Evolutionary conservation across 148 eudicot species (phyloP), one percentile per base, ranked within the genome.

Genomic region (Rheum nobile): DNA sequence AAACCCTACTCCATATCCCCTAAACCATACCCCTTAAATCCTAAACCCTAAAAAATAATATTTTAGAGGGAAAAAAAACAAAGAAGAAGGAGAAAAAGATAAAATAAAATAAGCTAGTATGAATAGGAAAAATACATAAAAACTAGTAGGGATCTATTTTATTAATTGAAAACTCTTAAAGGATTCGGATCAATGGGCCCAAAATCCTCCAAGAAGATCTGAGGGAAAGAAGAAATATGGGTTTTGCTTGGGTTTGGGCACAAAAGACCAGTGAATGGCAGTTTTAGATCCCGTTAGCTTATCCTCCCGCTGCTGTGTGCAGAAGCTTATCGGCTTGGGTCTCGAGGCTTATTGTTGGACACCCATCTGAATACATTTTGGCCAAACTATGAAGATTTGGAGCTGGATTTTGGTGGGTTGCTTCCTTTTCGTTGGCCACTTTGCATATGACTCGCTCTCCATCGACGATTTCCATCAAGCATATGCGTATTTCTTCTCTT

Each of bases 401-500:
- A 65, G 41, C 4, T 65, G 70, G 70, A 12, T 65, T 65, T 65
- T 65, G 5, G 70, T 65, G 41, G 22, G 70, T 16, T 65, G 41
- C 70, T 1, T 65, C 1, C 38, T 65, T 65, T 65, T 31, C 39
- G 39, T 34, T 22, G 70, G 70, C 70, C 32, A 28, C 41, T 65
- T 65, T 65, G 39, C 39, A 65, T 61, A 19, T 61, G 70, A 41
- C 19, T 65, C 70, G 70, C 70, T 65, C 41, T 65, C 70, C 21
- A 65, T 65, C 22, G 70, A 65, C 3, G 70, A 65, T 31, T 65
- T 65, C 39, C 70, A 65, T 65, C 70, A 65, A 65, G 70, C 70
- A 41, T 65, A 65, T 65, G 70, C 32, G 70, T n/a, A 54, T 8
- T 54, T 54, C 61, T 54, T 28, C 7, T 26, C 17, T 57, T 57